Base-by-base conservation (phyloP, 2,329 filamentous ascomycete species). In the Colletotrichum paranaense region DNA sequence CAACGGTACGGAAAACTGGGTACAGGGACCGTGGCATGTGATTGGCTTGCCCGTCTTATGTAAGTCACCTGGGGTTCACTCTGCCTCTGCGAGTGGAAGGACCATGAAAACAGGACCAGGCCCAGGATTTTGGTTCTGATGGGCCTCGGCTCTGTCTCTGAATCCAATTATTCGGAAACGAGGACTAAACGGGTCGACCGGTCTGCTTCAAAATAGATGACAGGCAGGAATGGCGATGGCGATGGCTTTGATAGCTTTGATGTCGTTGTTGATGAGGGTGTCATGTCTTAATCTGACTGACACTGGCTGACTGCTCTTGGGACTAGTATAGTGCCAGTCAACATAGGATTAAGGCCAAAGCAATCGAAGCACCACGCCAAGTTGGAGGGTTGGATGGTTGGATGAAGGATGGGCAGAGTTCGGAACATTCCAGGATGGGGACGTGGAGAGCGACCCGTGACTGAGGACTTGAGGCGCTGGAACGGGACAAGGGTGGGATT, bases 51-150 rank as follows among this genome's bases (percentile, higher is more conserved):
- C 42, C 42, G 8, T 49, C 42, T 49, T 49, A 22, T 49, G 19
- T 49, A 49, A 49, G 19, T 58, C 49, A 62, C 57, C 49, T 71
- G 52, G 69, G 64, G 64, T 68, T 62, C 30, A 64, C 28, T 8
- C 2, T 26, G 30, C 28, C 5, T n/a, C 42, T 32, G 42, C 19
- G 28, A 42, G 19, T 53, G 46, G 38, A 11, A 28, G 32, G 1
- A 35, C 32, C 32, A 35, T 35, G 67, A 62, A 52, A 58, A 28
- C n/a, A 24, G 4, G 22, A 46, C 28, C 38, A 38, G 65, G 52
- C 65, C 65, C 58, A 30, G 57, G 35, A 52, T 52, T 9, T 38
- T 42, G 64, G 65, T 57, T 52, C 22, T 63, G 38, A 46, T 62
- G 46, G 56, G 56, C 32, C 32, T 38, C 9, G 55, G 28, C 6